Conservation (phyloP, 352 stramenopile species). For the Globisporangium okanoganense region DNA sequence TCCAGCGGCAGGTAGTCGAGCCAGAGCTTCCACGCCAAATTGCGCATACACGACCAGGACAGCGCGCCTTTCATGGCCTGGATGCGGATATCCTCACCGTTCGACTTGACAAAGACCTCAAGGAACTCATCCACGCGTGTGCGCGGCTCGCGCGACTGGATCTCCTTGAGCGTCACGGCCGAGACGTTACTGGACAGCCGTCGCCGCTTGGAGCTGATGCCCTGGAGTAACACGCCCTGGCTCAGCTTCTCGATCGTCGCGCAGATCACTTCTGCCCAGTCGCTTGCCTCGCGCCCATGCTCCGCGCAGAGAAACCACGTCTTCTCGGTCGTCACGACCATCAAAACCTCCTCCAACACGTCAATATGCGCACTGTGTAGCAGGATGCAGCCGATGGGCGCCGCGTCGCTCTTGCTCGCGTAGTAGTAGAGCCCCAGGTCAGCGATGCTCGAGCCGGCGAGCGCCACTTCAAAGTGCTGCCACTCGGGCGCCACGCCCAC, state of each 20-base stretch:
- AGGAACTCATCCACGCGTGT: slow-evolving; percentile 68
- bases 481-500: slow-evolving; percentile 46
- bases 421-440: slow-evolving; percentile 77
- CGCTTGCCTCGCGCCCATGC: slow-evolving; percentile 41
- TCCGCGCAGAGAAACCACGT: slow-evolving; percentile 81
- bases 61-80: slow-evolving; percentile 62
- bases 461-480: slow-evolving; percentile 58
- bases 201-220: slow-evolving; percentile 16
- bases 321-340: slow-evolving; percentile 71
- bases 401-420: slow-evolving; percentile 29
- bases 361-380: slow-evolving; percentile 70
- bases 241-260: slow-evolving; percentile 46
- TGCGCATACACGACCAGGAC: slow-evolving; percentile 71
- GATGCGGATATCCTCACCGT: slow-evolving; percentile 35
- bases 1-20: slow-evolving; percentile 47
- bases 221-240: slow-evolving; percentile 18
- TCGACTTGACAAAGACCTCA: slow-evolving; percentile 62
- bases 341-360: slow-evolving; percentile 70
- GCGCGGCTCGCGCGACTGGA: slow-evolving; percentile 50
- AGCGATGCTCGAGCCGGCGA: slow-evolving; percentile 42
- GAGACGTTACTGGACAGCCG: slow-evolving; percentile 44
- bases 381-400: slow-evolving; percentile 44
- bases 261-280: slow-evolving; percentile 67
- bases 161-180: slow-evolving; percentile 42
- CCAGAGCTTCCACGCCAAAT: slow-evolving; percentile 70